These are phyloP conservation scores for Coffea eugenioides DNA, from an alignment of 257 asterid species.

Conservation along the genomic window DNA sequence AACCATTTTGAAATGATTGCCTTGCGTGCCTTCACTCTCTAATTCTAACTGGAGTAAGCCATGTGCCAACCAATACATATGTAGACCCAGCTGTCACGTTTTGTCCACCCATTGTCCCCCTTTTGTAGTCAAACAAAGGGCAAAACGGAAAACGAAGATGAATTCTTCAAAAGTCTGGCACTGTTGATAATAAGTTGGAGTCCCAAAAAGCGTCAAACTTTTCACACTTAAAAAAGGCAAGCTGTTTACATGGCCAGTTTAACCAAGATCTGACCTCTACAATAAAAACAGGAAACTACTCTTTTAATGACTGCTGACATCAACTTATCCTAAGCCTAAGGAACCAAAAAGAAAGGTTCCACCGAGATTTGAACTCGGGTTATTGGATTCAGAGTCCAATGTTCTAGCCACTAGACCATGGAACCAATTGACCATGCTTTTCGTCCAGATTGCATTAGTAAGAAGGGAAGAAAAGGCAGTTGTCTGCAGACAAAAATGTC, in stretches of 20 bases:
- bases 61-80: too few relatives aligned
- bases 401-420: constrained; percentile 17
- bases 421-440: not conserved
- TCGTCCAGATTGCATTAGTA: not conserved
- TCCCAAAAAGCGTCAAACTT: too few relatives aligned
- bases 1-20: too few relatives aligned
- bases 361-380: constrained; percentile 45
- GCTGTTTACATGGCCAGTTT: not conserved
- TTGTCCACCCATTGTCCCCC: too few relatives aligned
- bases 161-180: too few relatives aligned
- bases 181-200: too few relatives aligned
- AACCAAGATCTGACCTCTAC: not conserved
- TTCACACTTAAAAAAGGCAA: too few relatives aligned
- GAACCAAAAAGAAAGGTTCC: constrained; percentile 16
- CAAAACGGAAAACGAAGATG: too few relatives aligned
- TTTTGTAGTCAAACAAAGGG: too few relatives aligned
- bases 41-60: too few relatives aligned
- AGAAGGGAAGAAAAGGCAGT: not conserved
- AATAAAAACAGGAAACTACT: not conserved
- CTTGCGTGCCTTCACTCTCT: too few relatives aligned
- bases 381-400: constrained; percentile 53
- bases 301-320: not conserved
- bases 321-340: not conserved
- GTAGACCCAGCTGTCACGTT: too few relatives aligned
- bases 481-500: not conserved